A percentile compares a stretch with the other conserved stretches of the same genome.
Conservation (phyloP, 164 flowering plant genomes). For the Vitis vinifera region DNA sequence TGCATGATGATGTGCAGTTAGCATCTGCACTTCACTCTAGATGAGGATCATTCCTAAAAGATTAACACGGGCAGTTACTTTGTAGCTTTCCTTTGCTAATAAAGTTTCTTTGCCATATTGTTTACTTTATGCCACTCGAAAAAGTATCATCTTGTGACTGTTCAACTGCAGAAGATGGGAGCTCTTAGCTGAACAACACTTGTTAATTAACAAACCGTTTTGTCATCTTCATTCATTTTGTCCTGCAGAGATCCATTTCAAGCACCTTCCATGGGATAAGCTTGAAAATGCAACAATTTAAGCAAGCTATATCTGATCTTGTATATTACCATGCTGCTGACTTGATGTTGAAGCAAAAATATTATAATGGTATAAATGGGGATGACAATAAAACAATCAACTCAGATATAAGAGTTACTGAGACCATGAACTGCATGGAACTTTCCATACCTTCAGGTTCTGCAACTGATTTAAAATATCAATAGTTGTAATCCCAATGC, state of each 20-base stretch:
- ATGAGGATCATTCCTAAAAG: too few relatives aligned
- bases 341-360: too few relatives aligned
- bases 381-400: neutral
- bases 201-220: neutral
- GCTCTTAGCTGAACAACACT: neutral
- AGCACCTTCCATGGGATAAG: neutral
- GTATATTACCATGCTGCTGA: too few relatives aligned
- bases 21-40: too few relatives aligned
- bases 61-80: too few relatives aligned
- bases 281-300: neutral
- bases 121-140: neutral
- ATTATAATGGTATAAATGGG: too few relatives aligned
- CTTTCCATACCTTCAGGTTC: constrained; percentile 60
- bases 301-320: too few relatives aligned
- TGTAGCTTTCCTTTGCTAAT: too few relatives aligned
- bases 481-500: constrained; percentile 44
- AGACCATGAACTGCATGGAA: too few relatives aligned
- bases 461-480: constrained; percentile 59
- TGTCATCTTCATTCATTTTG: neutral
- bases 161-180: neutral
- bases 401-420: neutral
- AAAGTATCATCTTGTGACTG: neutral
- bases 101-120: too few relatives aligned
- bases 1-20: too few relatives aligned
- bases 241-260: neutral